These are phyloP conservation scores for Oryza longistaminata DNA, from an alignment of 176 grass and related monocot genomes.

Conservation along the genomic window DNA sequence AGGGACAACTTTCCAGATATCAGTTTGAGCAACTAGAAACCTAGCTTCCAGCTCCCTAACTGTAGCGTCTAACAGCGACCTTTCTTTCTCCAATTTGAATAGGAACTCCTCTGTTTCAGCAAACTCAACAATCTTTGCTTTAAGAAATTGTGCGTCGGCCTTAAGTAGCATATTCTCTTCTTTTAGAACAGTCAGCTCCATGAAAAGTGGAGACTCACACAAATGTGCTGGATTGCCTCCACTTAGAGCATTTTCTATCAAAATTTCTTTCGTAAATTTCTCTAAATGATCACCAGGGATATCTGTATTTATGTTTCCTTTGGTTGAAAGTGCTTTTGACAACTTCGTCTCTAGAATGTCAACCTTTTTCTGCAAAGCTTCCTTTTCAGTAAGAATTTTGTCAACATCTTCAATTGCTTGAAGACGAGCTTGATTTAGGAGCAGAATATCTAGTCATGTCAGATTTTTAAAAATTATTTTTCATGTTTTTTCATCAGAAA, in stretches of 20 bases:
- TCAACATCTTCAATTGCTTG: conserved; percentile 53
- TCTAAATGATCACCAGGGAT: conserved; percentile 46
- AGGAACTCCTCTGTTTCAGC: conserved; percentile 41
- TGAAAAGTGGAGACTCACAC: conserved; percentile 34
- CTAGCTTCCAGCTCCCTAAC: conserved; percentile 22
- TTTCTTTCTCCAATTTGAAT: conserved; percentile 39
- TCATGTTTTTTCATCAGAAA: neutral
- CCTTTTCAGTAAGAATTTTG: conserved; percentile 65
- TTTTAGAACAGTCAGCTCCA: conserved; percentile 38
- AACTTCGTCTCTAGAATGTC: conserved; percentile 57
- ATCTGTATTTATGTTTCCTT: conserved; percentile 40
- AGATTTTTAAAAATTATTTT: neutral
- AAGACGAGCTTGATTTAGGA: conserved; percentile 60
- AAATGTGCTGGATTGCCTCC: conserved; percentile 18
- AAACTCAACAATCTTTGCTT: conserved; percentile 43
- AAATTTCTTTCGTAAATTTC: conserved; percentile 39
- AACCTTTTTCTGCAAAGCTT: conserved; percentile 51
- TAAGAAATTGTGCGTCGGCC: conserved; percentile 30
- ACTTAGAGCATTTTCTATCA: conserved; percentile 29
- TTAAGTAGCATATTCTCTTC: conserved; percentile 48
- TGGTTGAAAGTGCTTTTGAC: conserved; percentile 42
- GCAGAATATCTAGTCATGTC: conserved; percentile 51
- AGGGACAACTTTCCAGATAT: conserved; percentile 36
- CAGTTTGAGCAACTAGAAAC: conserved; percentile 16
- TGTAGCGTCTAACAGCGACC: conserved; percentile 43